Conservation (phyloP, 495 filamentous ascomycete genomes). For the Barbatosphaeria neglecta region DNA sequence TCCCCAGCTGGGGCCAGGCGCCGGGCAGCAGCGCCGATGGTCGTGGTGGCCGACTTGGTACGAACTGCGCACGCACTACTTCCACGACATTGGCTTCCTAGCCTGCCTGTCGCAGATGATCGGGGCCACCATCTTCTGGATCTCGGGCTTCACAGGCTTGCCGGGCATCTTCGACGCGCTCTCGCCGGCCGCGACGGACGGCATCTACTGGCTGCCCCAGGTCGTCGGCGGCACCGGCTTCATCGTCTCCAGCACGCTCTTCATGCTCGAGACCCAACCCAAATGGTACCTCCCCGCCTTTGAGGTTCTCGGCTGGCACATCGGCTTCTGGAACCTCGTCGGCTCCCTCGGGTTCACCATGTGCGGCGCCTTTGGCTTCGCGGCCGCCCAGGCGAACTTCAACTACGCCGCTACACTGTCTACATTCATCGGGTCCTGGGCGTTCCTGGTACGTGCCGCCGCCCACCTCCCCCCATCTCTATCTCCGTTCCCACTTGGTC, state of each 20-base stretch:
- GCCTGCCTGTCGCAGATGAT: conserved; percentile 49
- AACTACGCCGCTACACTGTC: conserved; percentile 45
- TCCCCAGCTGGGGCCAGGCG: not conserved
- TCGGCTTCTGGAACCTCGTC: conserved; percentile 31
- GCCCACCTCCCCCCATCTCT: not conserved
- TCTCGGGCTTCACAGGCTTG: conserved; percentile 53
- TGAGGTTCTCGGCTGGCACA: conserved; percentile 43
- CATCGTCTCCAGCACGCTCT: conserved; percentile 46
- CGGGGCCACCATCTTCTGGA: conserved; percentile 58
- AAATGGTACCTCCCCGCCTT: conserved; percentile 53
- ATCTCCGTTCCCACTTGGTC: too few relatives aligned
- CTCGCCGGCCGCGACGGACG: conserved; percentile 22
- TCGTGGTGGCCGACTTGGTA: conserved; percentile 47
- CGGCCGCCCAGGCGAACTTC: conserved; percentile 23
- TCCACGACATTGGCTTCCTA: conserved; percentile 58
- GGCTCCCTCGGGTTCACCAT: conserved; percentile 58
- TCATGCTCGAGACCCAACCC: conserved; percentile 59
- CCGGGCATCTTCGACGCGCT: conserved; percentile 43
- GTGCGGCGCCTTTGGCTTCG: conserved; percentile 52
- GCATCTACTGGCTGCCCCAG: conserved; percentile 57
- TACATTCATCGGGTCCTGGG: conserved; percentile 61
- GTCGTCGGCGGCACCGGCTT: conserved; percentile 56
- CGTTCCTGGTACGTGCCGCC: conserved; percentile 42
- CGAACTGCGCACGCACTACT: conserved; percentile 50
- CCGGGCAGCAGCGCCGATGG: conserved; percentile 25